These are phyloP conservation scores for Hypoxylon rickii DNA, from an alignment of 495 filamentous ascomycete species.

Conservation along the genomic window DNA sequence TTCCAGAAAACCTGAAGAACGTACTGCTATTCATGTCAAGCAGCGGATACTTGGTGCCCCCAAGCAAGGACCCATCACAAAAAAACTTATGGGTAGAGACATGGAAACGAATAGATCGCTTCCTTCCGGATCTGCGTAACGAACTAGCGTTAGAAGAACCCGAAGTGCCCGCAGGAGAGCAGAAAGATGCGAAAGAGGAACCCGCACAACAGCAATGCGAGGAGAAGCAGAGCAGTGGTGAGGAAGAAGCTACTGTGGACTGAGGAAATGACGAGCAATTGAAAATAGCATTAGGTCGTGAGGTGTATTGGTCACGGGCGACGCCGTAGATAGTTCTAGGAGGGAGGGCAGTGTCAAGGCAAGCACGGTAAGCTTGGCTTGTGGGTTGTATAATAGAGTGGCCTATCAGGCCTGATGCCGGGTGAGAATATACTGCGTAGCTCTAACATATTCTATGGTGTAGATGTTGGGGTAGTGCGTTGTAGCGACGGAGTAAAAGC, in stretches of 20 bases:
- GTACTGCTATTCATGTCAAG: constrained; percentile 94
- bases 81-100: constrained; percentile 77
- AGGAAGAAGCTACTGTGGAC: constrained; percentile 9
- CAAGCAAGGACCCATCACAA: constrained; percentile 62
- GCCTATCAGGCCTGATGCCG: no score
- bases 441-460: no score
- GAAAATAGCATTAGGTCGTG: no score
- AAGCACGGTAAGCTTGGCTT: constrained; percentile 1
- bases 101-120: constrained; percentile 86
- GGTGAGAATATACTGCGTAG: no score
- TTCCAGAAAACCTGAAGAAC: constrained; percentile 95
- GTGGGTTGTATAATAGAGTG: constrained; percentile 38
- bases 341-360: not conserved
- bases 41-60: constrained; percentile 80
- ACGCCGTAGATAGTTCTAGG: constrained; percentile 4
- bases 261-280: not conserved
- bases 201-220: not conserved
- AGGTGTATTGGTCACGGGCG: constrained; percentile 7
- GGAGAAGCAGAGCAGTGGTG: constrained; percentile 3
- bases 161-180: constrained; percentile 21
- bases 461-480: no score
- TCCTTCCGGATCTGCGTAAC: constrained; percentile 74
- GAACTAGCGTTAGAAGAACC: constrained; percentile 54
- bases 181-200: constrained; percentile 15
- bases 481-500: no score